Evolutionary conservation across 176 grass and related monocot species (phyloP).

Genomic region (Oryza rufipogon): DNA sequence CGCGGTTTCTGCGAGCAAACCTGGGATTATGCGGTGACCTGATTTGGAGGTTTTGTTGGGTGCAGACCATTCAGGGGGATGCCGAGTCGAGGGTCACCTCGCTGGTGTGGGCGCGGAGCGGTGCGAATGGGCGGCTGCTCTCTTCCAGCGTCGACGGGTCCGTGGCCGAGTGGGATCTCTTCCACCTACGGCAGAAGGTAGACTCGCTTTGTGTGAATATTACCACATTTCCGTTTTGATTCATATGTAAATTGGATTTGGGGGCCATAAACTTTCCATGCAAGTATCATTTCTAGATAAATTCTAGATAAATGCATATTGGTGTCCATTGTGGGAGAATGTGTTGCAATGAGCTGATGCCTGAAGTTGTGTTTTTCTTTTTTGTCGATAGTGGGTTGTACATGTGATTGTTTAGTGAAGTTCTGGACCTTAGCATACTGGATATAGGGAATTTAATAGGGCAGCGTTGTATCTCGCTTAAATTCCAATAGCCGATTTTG

Average conservation of each 20-base stretch:
- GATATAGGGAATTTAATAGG: background rate
- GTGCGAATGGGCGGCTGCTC: constrained; percentile 61
- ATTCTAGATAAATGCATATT: background rate
- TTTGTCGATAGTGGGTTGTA: background rate
- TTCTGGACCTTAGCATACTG: background rate
- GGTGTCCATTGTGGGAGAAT: background rate
- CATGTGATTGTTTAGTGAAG: background rate
- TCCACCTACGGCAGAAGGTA: constrained; percentile 73
- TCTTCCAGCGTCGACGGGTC: constrained; percentile 88
- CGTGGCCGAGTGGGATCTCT: constrained; percentile 90
- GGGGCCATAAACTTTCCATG: background rate
- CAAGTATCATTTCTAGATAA: background rate
- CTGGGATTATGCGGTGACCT: constrained; percentile 21
- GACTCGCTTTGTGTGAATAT: background rate
- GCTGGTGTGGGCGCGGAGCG: constrained; percentile 66
- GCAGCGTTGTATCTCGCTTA: background rate
- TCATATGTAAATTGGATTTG: background rate
- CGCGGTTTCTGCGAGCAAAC: background rate
- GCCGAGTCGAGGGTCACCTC: constrained; percentile 63
- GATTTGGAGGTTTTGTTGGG: constrained; percentile 33
- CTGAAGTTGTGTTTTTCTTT: background rate
- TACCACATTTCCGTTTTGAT: constrained; percentile 20
- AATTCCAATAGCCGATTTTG: background rate
- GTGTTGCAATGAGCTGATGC: background rate
- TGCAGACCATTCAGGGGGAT: constrained; percentile 87